Base-by-base conservation (phyloP, 768 basidiomycete genomes). In the Austroboletus eburneus region DNA sequence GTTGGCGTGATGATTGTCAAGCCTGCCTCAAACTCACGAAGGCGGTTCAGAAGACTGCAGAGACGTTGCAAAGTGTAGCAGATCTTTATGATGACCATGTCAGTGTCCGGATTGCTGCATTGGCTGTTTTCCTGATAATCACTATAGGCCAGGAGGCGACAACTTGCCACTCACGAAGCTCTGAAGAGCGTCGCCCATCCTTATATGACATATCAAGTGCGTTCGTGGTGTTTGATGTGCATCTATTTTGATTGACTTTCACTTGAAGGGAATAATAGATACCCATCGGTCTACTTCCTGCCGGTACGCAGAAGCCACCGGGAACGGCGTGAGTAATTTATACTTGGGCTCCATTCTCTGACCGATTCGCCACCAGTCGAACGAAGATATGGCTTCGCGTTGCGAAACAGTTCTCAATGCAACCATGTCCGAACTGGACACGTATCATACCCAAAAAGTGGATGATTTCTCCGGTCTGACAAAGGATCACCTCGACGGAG, bases 361-460 rank as follows among this genome's bases (percentile, higher is more conserved):
- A 47, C 51, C 47, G 17, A 56, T 21, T 24, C 35, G 17, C n/a
- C 9, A 23, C 13, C 58, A 85, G 82, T 63, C 74, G 13, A 72
- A 84, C 54, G 81, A 84, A 39, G 82, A 85, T 16, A 67, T 84
- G 51, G 80, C 81, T 2, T 74, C 79, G 3, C 79, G 91, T 17
- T 91, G 87, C 61, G 91, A 94, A 66, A 92, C 91, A 0, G 87
- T 91, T 7, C 69, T 94, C 22, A 92, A 93, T 62, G 82, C 81
- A 9, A 91, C 90, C 2, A 84, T 91, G 81, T 87, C 91, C 1
- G 90, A 93, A 69, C 81, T 92, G 73, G 85, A 88, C 41, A 80
- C 76, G 2, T 87, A 90, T 55, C 87, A 90, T 59, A 65, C 69
- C 0, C 85, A 89, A 63, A 87, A 89, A 62, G 59, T 64, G 7